Conservation (phyloP, 2,329 filamentous ascomycete species). For the Aureobasidium sp. region DNA sequence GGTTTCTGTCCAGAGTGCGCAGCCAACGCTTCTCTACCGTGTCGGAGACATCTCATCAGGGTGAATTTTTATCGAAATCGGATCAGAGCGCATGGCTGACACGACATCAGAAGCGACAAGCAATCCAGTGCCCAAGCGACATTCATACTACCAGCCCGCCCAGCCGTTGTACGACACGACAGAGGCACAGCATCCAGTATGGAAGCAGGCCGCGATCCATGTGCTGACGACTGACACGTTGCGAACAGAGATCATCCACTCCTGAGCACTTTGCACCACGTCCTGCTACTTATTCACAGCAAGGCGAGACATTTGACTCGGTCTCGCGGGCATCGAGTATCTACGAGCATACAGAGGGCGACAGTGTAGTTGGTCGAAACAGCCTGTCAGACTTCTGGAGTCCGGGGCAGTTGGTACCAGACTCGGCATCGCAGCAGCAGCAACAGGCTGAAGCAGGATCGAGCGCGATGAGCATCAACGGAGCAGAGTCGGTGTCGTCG, state of each 20-base stretch:
- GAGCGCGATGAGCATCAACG: constrained; percentile 11
- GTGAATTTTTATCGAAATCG: background rate
- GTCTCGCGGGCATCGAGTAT: background rate
- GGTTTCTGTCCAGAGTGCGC: constrained; percentile 13
- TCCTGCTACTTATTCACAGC: background rate
- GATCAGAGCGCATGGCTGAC: background rate
- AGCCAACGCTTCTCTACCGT: constrained; percentile 13
- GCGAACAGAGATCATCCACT: background rate
- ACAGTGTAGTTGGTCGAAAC: background rate
- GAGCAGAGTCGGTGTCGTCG: constrained; percentile 22
- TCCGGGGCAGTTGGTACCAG: constrained; percentile 11
- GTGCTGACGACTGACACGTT: background rate
- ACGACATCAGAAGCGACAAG: constrained; percentile 2
- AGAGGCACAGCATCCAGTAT: constrained; percentile 6
- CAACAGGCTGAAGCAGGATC: background rate
- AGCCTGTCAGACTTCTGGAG: constrained; percentile 4
- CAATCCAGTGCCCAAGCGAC: constrained; percentile 8
- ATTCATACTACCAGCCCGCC: constrained; percentile 13
- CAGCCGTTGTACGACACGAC: constrained; percentile 13
- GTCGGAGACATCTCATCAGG: background rate
- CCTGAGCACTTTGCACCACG: background rate
- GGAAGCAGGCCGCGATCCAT: background rate
- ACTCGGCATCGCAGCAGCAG: background rate
- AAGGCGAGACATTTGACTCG: background rate
- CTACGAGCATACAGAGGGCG: background rate